A percentile compares a stretch with the other conserved stretches of the same genome.
phyloP scores from a whole-genome alignment of 371 early-diverging fungal genomes.

The Mucor circinelloides region DNA sequence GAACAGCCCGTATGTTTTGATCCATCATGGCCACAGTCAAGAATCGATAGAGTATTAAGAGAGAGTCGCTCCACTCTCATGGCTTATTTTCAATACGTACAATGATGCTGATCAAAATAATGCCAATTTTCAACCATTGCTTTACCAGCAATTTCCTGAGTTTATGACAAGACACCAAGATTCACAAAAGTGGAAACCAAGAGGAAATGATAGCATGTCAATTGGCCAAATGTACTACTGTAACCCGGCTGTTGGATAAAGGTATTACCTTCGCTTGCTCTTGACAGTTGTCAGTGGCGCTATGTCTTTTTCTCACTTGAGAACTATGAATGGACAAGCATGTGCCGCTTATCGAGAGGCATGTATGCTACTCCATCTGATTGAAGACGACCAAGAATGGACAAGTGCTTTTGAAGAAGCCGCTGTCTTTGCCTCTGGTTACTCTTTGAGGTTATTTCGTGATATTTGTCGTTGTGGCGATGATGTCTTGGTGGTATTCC shows the following conservation, averaged over 20 bases:
- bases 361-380: background rate
- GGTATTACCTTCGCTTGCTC: background rate
- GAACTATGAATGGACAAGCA: background rate
- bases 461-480: too few relatives aligned
- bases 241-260: background rate
- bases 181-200: background rate
- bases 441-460: background rate
- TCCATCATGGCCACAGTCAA: background rate
- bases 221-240: constrained; percentile 2
- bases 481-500: too few relatives aligned
- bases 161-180: background rate
- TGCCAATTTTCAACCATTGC: background rate
- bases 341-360: constrained; percentile 7
- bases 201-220: background rate
- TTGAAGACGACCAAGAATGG: constrained; percentile 10
- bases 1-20: constrained; percentile 11
- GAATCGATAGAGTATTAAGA: background rate
- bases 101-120: background rate
- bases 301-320: background rate
- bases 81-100: background rate
- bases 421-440: too few relatives aligned
- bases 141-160: constrained; percentile 11
- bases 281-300: background rate
- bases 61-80: background rate
- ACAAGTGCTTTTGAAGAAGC: constrained; percentile 8